A percentile compares a stretch with the other conserved stretches of the same genome.
Evolutionary conservation across 2,329 filamentous ascomycete species (phyloP).

Genomic region (Neocucurbitaria cava): DNA sequence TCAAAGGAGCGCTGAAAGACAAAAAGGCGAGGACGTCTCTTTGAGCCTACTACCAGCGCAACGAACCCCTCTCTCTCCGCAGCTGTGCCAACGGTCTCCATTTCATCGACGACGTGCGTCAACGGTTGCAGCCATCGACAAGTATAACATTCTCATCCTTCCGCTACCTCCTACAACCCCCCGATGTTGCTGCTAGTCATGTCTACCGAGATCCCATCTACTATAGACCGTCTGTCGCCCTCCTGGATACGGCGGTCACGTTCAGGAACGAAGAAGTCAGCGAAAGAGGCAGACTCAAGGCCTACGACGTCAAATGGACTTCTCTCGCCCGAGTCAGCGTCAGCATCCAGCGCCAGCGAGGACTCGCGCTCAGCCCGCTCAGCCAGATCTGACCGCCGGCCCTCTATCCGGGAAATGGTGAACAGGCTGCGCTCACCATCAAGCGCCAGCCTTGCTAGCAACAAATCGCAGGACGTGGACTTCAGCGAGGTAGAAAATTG

Average conservation of each 20-base stretch:
- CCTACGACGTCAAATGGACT: constrained; percentile 21
- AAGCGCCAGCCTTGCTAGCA: constrained; percentile 26
- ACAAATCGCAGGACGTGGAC: constrained; percentile 25
- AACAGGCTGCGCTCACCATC: constrained; percentile 38
- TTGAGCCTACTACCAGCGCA: neutral
- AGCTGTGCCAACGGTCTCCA: neutral
- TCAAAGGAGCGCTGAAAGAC: constrained; percentile 2
- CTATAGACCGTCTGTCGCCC: constrained; percentile 30
- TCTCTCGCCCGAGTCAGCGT: constrained; percentile 22
- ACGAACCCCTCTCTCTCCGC: neutral
- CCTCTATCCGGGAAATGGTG: constrained; percentile 30
- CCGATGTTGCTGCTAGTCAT: constrained; percentile 38
- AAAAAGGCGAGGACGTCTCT: constrained; percentile 14
- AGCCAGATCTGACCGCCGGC: constrained; percentile 26
- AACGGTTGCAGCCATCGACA: too few relatives aligned
- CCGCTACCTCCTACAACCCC: neutral
- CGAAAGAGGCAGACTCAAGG: constrained; percentile 19
- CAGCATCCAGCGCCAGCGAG: constrained; percentile 35
- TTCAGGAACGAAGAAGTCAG: constrained; percentile 18
- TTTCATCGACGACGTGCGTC: neutral
- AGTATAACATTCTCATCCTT: neutral
- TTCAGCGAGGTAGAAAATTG: constrained; percentile 39
- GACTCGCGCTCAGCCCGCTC: constrained; percentile 34
- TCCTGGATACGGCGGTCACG: constrained; percentile 31
- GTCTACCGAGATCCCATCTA: constrained; percentile 27